Evolutionary conservation across 2,329 filamentous ascomycete species (phyloP), one percentile per base, ranked within the genome.

Genomic region (Penicillium sumatraense): DNA sequence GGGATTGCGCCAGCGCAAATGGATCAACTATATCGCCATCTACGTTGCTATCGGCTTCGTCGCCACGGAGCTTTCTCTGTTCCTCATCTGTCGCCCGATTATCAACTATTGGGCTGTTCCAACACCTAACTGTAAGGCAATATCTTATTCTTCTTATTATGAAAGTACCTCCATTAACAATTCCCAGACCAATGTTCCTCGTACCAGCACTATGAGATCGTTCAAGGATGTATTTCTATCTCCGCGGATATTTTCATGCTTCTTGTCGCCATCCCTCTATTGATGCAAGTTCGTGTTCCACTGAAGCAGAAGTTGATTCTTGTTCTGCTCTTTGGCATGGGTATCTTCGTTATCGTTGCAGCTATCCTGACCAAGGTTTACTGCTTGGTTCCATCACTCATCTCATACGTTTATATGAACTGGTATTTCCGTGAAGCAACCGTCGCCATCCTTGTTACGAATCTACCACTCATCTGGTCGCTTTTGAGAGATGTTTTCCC

Each of bases 81-180:
- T 82, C 53, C 73, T 77, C n/a, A 80, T 81, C 9, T 83, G 80
- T 53, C 74, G 79, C 21, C 81, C 81, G 10, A 72, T 83, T 49
- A 64, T 68, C 5, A 68, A 80, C 47, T 83, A 83, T 58, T 83
- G 78, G 78, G 80, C 80, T 4, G 75, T 82, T 6, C 80, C 80
- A n/a, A 70, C 71, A 3, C 59, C 61, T 1, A 69, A 77, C 54
- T 57, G 70, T 74, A 54, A 60, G 69, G 23, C 10, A 27, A 16
- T 18, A 49, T 33, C 11, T 16, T 10, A 4, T 10, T 42, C 8
- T 27, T 4, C 13, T 26, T n/a, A 3, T n/a, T 21, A 14, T 13
- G 11, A 9, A 23, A n/a, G n/a, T n/a, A n/a, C n/a, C 13, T 24
- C 38, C 2, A 23, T 54, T 62, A 35, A 64, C 51, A 18, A 13